Base-by-base conservation (phyloP, 768 basidiomycete genomes). In the Rubroboletus pulcherrimus region DNA sequence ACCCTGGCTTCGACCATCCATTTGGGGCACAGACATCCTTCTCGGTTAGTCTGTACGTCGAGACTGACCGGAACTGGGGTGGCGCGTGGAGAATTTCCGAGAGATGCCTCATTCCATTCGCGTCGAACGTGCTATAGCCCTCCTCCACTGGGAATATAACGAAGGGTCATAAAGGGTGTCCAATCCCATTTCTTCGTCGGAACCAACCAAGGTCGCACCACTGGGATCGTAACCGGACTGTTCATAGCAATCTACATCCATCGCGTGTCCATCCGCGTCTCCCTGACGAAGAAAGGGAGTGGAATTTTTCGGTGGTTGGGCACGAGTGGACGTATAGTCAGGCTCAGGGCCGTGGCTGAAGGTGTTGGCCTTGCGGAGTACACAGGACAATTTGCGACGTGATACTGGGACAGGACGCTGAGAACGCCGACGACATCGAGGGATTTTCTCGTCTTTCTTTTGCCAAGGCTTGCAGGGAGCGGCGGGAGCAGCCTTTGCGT, bases 1-100 rank as follows among this genome's bases (percentile, higher is more conserved):
- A 49, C 17, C 1, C 61, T 47, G 10, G 34, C 42, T 31, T 65
- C 53, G 44, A 44, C 48, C 64, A 66, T 66, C 64, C 64, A 66
- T 8, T 65, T 64, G n/a, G 64, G 56, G 12, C 58, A 65, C 7
- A 66, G 53, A 48, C 61, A 63, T n/a, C 56, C 64, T 2, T 61
- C 57, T 10, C 33, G 58, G 6, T 33, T 33, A 1, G 42, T 46
- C 19, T 5, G 19, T 7, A 7, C 1, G 10, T 56, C 41, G 24
- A 37, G 7, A 31, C 4, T 5, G 4, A 10, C 24, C 29, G 6
- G 19, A 1, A 19, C 24, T 0, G 5, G 7, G 40, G n/a, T 12
- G 4, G 24, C 30, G 0, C 35, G 4, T 11, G 30, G 30, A 34
- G 19, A 21, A 26, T 4, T 9, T 47, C 24, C 5, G 31, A 51